Conservation (phyloP, 2,329 filamentous ascomycete species). For the Helotiales sp. region DNA sequence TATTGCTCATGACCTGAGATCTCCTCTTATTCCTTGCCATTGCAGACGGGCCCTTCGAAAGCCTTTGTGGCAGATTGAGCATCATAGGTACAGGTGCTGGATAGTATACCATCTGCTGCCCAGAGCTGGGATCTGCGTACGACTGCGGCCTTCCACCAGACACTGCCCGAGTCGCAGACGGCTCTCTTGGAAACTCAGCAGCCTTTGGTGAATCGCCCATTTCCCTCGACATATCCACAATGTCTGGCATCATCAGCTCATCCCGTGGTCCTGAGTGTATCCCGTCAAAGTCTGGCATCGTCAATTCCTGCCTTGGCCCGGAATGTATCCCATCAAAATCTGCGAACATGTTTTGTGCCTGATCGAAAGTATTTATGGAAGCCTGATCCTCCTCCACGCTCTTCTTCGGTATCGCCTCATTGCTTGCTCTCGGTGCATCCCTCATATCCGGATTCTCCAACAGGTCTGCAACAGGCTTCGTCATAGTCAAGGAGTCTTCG, state of each 20-base stretch:
- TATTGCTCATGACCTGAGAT: conserved; percentile 68
- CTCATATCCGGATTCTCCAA: conserved; percentile 14
- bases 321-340: conserved; percentile 84
- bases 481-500: conserved; percentile 27
- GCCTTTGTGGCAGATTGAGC: conserved; percentile 85
- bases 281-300: conserved; percentile 73
- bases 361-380: conserved; percentile 54
- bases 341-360: conserved; percentile 64
- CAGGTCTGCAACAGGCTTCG: conserved; percentile 25
- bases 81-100: conserved; percentile 92
- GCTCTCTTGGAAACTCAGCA: conserved; percentile 2
- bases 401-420: conserved; percentile 3
- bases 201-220: conserved; percentile 8
- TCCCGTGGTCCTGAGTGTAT: conserved; percentile 57
- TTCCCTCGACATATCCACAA: neutral
- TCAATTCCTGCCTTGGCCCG: conserved; percentile 19
- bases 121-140: conserved; percentile 63
- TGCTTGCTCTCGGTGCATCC: neutral
- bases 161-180: conserved; percentile 18
- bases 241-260: neutral
- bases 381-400: conserved; percentile 21
- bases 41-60: conserved; percentile 72
- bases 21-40: conserved; percentile 67
- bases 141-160: conserved; percentile 49
- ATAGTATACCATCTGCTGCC: conserved; percentile 88